Conservation (phyloP, 23 red algal species). For the Gracilaria vermiculophylla region DNA sequence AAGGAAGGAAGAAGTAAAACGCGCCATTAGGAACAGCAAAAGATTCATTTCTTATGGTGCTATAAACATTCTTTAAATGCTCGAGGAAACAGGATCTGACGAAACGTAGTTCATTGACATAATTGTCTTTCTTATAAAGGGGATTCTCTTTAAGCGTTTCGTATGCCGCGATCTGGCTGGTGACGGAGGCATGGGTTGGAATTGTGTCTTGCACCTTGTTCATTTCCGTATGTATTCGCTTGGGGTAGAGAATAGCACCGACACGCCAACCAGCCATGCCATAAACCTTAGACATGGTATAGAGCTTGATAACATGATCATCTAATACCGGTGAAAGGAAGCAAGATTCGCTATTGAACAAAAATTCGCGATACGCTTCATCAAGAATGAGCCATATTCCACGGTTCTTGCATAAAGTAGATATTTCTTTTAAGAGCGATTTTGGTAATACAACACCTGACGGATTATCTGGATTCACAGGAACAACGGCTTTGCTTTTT, state of each 20-base stretch:
- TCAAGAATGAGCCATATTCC: slow-evolving; percentile 75
- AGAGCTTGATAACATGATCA: slow-evolving; percentile 36
- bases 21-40: background rate
- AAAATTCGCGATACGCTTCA: slow-evolving; percentile 85
- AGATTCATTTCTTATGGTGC: background rate
- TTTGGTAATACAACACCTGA: slow-evolving; percentile 43
- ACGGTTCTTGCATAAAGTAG: slow-evolving; percentile 28
- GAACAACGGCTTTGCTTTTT: slow-evolving; percentile 48
- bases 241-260: slow-evolving; percentile 68
- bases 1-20: slow-evolving; percentile 44
- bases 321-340: slow-evolving; percentile 7
- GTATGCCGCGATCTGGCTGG: slow-evolving; percentile 20
- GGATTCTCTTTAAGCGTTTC: slow-evolving; percentile 24
- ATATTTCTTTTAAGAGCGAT: slow-evolving; percentile 14
- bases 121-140: background rate
- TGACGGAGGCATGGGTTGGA: slow-evolving; percentile 65
- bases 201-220: slow-evolving; percentile 77
- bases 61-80: background rate
- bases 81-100: background rate
- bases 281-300: slow-evolving; percentile 80
- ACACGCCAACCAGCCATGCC: slow-evolving; percentile 81
- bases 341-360: background rate
- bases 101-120: background rate
- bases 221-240: slow-evolving; percentile 33
- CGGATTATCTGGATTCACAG: slow-evolving; percentile 64